Percentiles rank a stretch among this genome's conserved stretches.
Evolutionary conservation across 352 stramenopile genomes (phyloP).

Genomic region (Globisporangium abappressorium): DNA sequence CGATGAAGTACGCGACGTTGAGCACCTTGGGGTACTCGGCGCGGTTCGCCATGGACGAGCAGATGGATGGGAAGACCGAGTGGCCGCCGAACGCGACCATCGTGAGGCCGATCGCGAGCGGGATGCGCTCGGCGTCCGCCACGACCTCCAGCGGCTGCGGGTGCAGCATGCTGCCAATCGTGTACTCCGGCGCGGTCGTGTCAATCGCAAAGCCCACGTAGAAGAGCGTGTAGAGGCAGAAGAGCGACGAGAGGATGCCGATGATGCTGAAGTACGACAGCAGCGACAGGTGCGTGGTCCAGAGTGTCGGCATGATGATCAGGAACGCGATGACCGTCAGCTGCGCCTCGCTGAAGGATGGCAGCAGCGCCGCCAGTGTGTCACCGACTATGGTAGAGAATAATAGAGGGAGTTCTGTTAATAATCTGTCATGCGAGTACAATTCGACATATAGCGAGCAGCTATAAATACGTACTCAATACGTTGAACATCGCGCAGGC

Average conservation of each 20-base stretch:
- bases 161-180: constrained; percentile 52
- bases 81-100: constrained; percentile 88
- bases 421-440: not conserved
- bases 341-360: constrained; percentile 51
- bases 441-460: not conserved
- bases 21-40: constrained; percentile 62
- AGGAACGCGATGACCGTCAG: constrained; percentile 69
- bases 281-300: constrained; percentile 78
- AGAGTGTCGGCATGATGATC: constrained; percentile 75
- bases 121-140: constrained; percentile 62
- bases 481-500: constrained; percentile 80
- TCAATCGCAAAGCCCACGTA: constrained; percentile 73
- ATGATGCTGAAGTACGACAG: constrained; percentile 85
- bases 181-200: constrained; percentile 30
- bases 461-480: constrained; percentile 46
- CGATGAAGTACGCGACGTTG: constrained; percentile 70
- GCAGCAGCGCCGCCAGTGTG: constrained; percentile 69
- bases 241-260: constrained; percentile 79
- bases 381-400: constrained; percentile 51
- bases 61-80: constrained; percentile 89
- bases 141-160: constrained; percentile 64
- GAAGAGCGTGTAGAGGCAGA: constrained; percentile 74
- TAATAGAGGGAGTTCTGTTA: not conserved
- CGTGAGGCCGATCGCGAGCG: constrained; percentile 76
- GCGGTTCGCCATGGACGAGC: constrained; percentile 71